These are phyloP conservation scores for Aspergillus hortae DNA, from an alignment of 2,329 filamentous ascomycete genomes.

Conservation along the genomic window DNA sequence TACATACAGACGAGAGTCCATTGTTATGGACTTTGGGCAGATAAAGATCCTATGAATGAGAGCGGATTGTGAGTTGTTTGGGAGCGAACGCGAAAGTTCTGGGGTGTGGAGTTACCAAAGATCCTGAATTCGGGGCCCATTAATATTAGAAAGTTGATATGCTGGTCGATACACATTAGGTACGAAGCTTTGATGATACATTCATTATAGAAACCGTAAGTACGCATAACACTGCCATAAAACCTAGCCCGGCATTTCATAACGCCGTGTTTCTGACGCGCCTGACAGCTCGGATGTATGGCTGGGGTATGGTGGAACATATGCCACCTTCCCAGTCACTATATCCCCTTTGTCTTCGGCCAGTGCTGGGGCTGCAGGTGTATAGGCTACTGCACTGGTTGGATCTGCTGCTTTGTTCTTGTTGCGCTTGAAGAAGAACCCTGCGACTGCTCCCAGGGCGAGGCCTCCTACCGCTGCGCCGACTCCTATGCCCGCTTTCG, in stretches of 20 bases:
- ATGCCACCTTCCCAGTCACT: not conserved
- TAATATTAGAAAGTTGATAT: too few relatives aligned
- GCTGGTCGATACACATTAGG: too few relatives aligned
- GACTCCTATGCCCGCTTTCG: slow-evolving; percentile 9
- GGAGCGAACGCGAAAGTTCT: not conserved
- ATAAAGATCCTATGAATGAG: not conserved
- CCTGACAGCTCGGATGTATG: not conserved
- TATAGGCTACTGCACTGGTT: not conserved
- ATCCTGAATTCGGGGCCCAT: too few relatives aligned
- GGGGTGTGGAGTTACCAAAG: too few relatives aligned
- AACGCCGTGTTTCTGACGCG: not conserved
- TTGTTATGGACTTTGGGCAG: not conserved
- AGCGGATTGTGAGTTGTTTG: not conserved
- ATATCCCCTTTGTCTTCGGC: not conserved
- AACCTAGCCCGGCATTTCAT: not conserved
- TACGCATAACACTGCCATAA: too few relatives aligned
- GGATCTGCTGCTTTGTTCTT: not conserved
- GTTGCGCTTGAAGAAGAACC: not conserved
- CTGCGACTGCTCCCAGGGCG: slow-evolving; percentile 2
- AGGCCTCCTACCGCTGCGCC: slow-evolving; percentile 4
- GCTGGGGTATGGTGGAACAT: not conserved
- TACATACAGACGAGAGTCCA: not conserved
- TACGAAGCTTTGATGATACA: too few relatives aligned
- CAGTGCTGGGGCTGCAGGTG: not conserved
- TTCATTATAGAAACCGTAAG: too few relatives aligned